phyloP scores from a whole-genome alignment of 2,329 filamentous ascomycete species.

The Arthrobotrys pseudoclavata region DNA sequence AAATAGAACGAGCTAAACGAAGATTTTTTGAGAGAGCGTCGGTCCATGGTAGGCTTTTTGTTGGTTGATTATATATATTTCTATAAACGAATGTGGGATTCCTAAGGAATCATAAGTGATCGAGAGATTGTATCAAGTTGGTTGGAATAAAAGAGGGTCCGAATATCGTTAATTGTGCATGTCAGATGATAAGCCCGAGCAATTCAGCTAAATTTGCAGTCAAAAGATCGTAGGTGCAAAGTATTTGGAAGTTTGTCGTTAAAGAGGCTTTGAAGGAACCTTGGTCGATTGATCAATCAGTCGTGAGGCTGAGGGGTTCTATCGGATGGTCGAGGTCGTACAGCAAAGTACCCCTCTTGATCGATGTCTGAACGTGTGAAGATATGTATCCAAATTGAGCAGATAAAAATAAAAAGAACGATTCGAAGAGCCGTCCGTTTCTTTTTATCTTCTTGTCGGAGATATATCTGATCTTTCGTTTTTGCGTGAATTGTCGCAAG shows the following conservation, averaged over 20 bases:
- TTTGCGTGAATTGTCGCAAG: slow-evolving; percentile 18
- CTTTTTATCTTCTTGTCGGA: slow-evolving; percentile 34
- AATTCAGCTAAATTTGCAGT: slow-evolving; percentile 35
- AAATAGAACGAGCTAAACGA: slow-evolving; percentile 43
- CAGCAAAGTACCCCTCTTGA: slow-evolving; percentile 54
- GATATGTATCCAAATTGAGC: slow-evolving; percentile 19
- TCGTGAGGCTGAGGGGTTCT: slow-evolving; percentile 34
- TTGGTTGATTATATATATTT: slow-evolving; percentile 28
- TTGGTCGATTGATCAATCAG: slow-evolving; percentile 34
- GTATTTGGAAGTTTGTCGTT: slow-evolving; percentile 41
- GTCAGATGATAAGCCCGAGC: slow-evolving; percentile 36
- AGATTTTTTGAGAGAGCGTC: slow-evolving; percentile 45
- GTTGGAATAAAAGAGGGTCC: slow-evolving; percentile 32
- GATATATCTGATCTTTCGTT: background rate
- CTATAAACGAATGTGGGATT: slow-evolving; percentile 59
- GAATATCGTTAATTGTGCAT: slow-evolving; percentile 54
- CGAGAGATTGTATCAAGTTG: slow-evolving; percentile 30
- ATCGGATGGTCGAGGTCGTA: slow-evolving; percentile 54
- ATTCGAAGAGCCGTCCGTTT: slow-evolving; percentile 12
- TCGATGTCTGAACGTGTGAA: slow-evolving; percentile 24
- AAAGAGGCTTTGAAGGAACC: slow-evolving; percentile 21
- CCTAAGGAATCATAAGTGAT: slow-evolving; percentile 48
- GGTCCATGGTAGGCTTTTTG: slow-evolving; percentile 47
- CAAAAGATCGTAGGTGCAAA: slow-evolving; percentile 45
- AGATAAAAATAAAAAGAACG: slow-evolving; percentile 5